phyloP scores from a whole-genome alignment of 2,329 filamentous ascomycete genomes.

The Scedosporium dehoogii region DNA sequence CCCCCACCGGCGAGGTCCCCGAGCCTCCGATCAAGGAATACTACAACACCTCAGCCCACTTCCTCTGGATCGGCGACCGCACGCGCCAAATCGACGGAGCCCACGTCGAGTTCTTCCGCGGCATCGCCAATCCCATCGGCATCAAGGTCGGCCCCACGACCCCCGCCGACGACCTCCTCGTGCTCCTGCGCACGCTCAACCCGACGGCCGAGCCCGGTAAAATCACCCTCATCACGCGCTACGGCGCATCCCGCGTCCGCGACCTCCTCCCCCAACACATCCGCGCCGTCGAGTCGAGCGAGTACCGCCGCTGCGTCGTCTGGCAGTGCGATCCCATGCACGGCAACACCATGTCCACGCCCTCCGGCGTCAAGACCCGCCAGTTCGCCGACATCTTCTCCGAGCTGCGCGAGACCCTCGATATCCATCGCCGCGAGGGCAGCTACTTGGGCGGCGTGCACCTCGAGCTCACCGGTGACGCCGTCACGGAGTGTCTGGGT shows the following conservation, averaged over 20 bases:
- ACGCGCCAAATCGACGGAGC: slow-evolving; percentile 88
- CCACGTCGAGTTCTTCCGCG: slow-evolving; percentile 95
- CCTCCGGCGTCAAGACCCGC: slow-evolving; percentile 78
- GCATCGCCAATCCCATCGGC: slow-evolving; percentile 90
- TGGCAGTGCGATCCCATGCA: slow-evolving; percentile 99
- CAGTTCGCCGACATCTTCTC: slow-evolving; percentile 83
- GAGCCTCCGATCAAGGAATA: slow-evolving; percentile 45
- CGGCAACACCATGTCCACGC: slow-evolving; percentile 63
- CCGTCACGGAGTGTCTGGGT: slow-evolving; percentile 91
- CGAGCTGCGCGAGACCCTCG: slow-evolving; percentile 74
- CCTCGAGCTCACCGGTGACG: slow-evolving; percentile 88
- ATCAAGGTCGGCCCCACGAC: slow-evolving; percentile 93
- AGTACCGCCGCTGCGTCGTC: slow-evolving; percentile 57
- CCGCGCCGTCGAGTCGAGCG: slow-evolving; percentile 73
- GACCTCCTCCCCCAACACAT: slow-evolving; percentile 76
- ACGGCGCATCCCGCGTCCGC: slow-evolving; percentile 70
- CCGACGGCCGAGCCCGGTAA: slow-evolving; percentile 76
- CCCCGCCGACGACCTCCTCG: slow-evolving; percentile 62
- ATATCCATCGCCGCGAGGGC: slow-evolving; percentile 72
- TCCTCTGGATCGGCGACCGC: slow-evolving; percentile 96
- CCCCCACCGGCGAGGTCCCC: slow-evolving; percentile 27
- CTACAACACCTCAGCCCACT: slow-evolving; percentile 93
- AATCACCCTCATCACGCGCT: slow-evolving; percentile 91
- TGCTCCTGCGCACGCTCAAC: slow-evolving; percentile 77
- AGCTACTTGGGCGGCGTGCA: slow-evolving; percentile 92